Percentiles rank a stretch among this genome's conserved stretches.
phyloP scores from a whole-genome alignment of 2,329 filamentous ascomycete genomes.

The Ascochyta rabiei region DNA sequence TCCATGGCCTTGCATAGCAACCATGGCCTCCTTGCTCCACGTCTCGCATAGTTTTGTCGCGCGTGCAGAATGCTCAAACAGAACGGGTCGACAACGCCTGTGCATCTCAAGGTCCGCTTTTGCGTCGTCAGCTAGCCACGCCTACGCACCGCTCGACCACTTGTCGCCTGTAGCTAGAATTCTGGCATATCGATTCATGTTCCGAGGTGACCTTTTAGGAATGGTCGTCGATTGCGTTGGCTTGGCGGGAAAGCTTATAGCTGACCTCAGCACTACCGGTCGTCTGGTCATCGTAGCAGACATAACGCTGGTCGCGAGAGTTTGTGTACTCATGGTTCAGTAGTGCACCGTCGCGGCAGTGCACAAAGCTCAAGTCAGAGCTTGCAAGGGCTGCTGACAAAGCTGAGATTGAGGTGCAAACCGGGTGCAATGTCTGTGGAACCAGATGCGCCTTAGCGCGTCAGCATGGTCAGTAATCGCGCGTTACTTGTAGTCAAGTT shows the following conservation, averaged over 20 bases:
- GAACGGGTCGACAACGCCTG: background rate
- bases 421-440: too few species aligned
- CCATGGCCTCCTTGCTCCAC: too few species aligned
- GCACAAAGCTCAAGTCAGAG: too few species aligned
- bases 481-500: background rate
- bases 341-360: background rate
- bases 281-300: background rate
- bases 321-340: background rate
- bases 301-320: background rate
- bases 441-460: background rate
- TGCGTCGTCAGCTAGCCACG: background rate
- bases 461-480: background rate
- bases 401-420: too few species aligned
- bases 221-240: background rate
- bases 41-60: too few species aligned
- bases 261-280: slow-evolving; percentile 7
- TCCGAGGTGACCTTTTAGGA: background rate
- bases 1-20: too few species aligned
- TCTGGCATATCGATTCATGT: background rate
- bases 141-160: background rate
- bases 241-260: background rate
- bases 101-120: background rate
- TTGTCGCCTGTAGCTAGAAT: background rate
- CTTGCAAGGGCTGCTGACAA: too few species aligned
- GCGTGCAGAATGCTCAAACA: too few species aligned